A percentile compares a stretch with the other conserved stretches of the same genome.
Conservation (phyloP, 345 rosid species). For the Syzygium oleosum region DNA sequence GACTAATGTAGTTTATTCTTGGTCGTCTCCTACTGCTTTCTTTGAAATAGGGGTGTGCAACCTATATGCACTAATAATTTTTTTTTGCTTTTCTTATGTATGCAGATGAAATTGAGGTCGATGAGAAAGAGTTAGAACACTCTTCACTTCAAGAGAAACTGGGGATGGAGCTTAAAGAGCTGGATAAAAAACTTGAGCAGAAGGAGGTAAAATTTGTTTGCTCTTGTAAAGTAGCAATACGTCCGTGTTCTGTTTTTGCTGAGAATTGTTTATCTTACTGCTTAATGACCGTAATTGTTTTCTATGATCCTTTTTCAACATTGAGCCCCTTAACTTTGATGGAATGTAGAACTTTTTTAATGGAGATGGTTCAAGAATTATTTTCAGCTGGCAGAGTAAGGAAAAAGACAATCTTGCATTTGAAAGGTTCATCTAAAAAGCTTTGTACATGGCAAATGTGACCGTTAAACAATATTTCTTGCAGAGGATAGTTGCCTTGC, state of each 20-base stretch:
- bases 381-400: neutral
- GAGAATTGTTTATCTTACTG: neutral
- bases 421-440: neutral
- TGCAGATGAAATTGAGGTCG: slow-evolving; percentile 62
- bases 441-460: neutral
- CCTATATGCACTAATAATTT: neutral
- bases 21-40: neutral
- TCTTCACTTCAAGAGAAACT: slow-evolving; percentile 82
- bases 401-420: neutral
- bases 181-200: slow-evolving; percentile 82
- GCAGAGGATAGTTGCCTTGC: neutral
- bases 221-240: neutral
- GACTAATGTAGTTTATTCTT: neutral
- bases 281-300: neutral
- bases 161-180: slow-evolving; percentile 84
- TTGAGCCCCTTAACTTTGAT: neutral
- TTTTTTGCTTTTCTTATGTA: neutral
- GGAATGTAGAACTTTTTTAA: neutral
- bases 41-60: neutral
- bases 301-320: neutral
- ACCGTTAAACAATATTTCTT: neutral
- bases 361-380: neutral
- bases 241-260: neutral
- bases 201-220: slow-evolving; percentile 55
- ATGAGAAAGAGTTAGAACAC: slow-evolving; percentile 81